Percentiles rank a stretch among this genome's conserved stretches.
These are phyloP conservation scores for Paramecium bursaria DNA, from an alignment of 73 alveolate genomes.

Conservation along the genomic window DNA sequence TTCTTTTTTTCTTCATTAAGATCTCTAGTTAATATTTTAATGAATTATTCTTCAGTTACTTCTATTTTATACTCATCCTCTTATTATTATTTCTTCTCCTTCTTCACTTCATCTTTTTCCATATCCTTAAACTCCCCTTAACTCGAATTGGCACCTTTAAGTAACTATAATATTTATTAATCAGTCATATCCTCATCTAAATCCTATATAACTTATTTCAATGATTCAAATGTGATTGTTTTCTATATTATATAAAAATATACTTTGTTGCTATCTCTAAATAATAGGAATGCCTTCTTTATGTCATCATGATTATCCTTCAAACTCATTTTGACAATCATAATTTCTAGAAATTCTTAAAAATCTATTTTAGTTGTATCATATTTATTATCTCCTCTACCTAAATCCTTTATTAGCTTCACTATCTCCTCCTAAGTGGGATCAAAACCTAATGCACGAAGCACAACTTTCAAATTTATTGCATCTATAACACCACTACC, in stretches of 20 bases:
- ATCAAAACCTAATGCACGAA: slow-evolving; percentile 98
- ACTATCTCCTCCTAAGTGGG: slow-evolving; percentile 97
- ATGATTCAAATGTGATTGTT: slow-evolving; percentile 84
- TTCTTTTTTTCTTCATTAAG: slow-evolving; percentile 70
- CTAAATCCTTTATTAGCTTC: slow-evolving; percentile 87
- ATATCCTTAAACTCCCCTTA: slow-evolving; percentile 51
- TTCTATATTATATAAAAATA: background rate
- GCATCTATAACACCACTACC: slow-evolving; percentile 98
- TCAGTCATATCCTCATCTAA: slow-evolving; percentile 96
- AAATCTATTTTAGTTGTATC: slow-evolving; percentile 93
- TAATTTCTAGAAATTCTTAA: slow-evolving; percentile 95
- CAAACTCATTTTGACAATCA: slow-evolving; percentile 97
- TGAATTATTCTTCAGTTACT: slow-evolving; percentile 63
- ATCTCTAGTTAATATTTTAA: slow-evolving; percentile 69
- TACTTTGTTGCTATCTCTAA: slow-evolving; percentile 89
- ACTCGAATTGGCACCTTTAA: slow-evolving; percentile 66
- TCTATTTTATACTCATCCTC: slow-evolving; percentile 62
- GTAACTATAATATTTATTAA: slow-evolving; percentile 56
- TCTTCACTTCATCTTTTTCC: slow-evolving; percentile 61
- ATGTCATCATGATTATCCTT: slow-evolving; percentile 89
- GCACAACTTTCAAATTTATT: slow-evolving; percentile 94
- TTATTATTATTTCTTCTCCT: slow-evolving; percentile 44
- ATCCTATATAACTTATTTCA: slow-evolving; percentile 89
- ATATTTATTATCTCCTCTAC: slow-evolving; percentile 86
- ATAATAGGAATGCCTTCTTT: slow-evolving; percentile 91